Conservation (phyloP, 179 eudicot species). For the Silene noctiflora region DNA sequence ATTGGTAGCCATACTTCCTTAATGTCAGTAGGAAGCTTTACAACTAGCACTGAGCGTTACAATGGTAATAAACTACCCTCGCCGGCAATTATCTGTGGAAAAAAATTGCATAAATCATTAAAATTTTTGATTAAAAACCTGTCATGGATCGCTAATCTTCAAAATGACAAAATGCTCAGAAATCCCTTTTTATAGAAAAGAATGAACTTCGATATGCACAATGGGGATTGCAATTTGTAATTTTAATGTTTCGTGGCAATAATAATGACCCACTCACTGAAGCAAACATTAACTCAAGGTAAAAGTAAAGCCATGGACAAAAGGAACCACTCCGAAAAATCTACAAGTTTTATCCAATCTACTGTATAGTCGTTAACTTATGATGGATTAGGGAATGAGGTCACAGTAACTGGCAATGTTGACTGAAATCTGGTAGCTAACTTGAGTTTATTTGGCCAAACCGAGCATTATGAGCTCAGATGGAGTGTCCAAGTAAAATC, state of each 20-base stretch:
- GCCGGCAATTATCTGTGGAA: constrained; percentile 12
- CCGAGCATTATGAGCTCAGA: not conserved
- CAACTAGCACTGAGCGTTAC: not conserved
- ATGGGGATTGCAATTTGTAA: no score
- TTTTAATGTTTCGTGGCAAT: not conserved
- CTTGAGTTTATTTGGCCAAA: not conserved
- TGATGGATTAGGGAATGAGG: not conserved
- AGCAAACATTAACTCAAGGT: not conserved
- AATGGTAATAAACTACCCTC: not conserved
- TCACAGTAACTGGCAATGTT: not conserved
- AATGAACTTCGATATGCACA: no score
- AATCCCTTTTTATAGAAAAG: no score
- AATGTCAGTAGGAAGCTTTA: constrained; percentile 3
- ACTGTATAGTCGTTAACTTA: not conserved
- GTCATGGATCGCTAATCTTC: no score
- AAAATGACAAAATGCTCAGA: no score
- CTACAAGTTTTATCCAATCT: not conserved
- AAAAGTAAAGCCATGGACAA: not conserved
- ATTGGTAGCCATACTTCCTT: constrained; percentile 47
- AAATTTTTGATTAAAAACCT: no score
- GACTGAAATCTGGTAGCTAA: not conserved
- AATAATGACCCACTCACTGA: not conserved
- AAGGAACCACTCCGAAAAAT: not conserved
- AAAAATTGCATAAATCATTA: not conserved
- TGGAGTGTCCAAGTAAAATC: not conserved